A percentile compares a stretch with the other conserved stretches of the same genome.
Evolutionary conservation across 495 filamentous ascomycete species (phyloP).

Genomic region (Annulohypoxylon stygium): DNA sequence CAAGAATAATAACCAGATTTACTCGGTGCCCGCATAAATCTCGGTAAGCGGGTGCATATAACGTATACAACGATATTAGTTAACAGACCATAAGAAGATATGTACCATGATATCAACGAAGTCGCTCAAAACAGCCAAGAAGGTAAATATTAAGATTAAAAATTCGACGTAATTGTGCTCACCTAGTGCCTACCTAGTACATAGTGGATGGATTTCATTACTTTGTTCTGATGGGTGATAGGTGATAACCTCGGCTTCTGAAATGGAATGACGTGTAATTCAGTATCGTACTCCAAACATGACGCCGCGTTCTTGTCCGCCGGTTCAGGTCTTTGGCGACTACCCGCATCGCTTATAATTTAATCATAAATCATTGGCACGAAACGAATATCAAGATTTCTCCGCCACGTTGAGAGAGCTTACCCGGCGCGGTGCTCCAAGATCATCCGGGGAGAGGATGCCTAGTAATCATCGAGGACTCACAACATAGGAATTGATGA

Average conservation of each 20-base stretch:
- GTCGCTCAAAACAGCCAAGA: neutral
- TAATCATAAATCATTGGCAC: conserved; percentile 22
- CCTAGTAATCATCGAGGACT: conserved; percentile 18
- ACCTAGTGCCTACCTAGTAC: neutral
- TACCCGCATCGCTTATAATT: conserved; percentile 12
- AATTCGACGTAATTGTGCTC: neutral
- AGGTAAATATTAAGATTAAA: neutral
- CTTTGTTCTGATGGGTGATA: neutral
- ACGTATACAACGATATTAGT: conserved; percentile 18
- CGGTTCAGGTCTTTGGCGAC: conserved; percentile 6
- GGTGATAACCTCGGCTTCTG: neutral
- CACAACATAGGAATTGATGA: conserved; percentile 21
- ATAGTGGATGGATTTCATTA: neutral
- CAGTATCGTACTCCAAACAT: neutral
- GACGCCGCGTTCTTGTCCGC: neutral
- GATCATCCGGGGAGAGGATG: neutral
- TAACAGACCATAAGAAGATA: neutral
- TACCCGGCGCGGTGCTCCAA: neutral
- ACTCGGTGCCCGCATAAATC: conserved; percentile 29
- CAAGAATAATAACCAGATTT: neutral
- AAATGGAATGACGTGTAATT: neutral
- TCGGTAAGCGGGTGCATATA: conserved; percentile 9
- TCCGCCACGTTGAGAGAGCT: neutral
- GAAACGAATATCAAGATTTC: conserved; percentile 4
- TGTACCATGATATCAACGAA: neutral